Evolutionary conservation across 1,139 yeast species (phyloP), one percentile per base, ranked within the genome.

Genomic region (Zhuliangozyma parablackwelliae): DNA sequence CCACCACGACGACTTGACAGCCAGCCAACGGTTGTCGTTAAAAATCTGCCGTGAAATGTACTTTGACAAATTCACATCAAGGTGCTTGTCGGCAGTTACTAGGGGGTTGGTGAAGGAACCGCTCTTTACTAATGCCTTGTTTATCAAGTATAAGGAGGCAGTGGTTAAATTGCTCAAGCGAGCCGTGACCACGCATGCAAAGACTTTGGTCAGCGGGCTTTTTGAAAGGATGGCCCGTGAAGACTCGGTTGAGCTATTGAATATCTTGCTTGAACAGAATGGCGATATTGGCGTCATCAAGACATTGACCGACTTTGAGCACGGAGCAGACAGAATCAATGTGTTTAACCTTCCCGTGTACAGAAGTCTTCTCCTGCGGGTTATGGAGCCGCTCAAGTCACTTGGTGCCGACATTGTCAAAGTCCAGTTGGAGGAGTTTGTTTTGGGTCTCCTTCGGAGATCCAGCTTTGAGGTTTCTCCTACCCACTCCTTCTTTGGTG

Each of bases 281-380:
- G 28, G n/a, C n/a, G 32, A 35, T 10, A 26, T 31, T 11, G 21
- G 30, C 11, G 32, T 16, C 21, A 47, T 56, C 12, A 33, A 30
- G 4, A 35, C 42, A 4, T 39, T 53, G 10, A 43, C 42, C 3
- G 65, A 61, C 26, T 44, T 65, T n/a, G 39, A 43, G 10, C 36
- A 35, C 2, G 36, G 48, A 11, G 46, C 57, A 1, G n/a, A 34
- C 2, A 30, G 43, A 2, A 57, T 65, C n/a, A 68, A 73, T 43
- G 79, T 75, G 36, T 78, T 78, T 53, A 80, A 76, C 47, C 49
- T 81, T 25, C 72, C 79, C 0, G 48, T 78, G 2, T 64, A 69
- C 36, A 87, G 81, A 48, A 53, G 78, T 16, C 51, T 78, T 8
- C 41, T 67, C 3, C 16, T 16, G 16, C 47, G 59, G 30, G 42